phyloP scores from a whole-genome alignment of 768 basidiomycete genomes.

The Collybiopsis luxurians region DNA sequence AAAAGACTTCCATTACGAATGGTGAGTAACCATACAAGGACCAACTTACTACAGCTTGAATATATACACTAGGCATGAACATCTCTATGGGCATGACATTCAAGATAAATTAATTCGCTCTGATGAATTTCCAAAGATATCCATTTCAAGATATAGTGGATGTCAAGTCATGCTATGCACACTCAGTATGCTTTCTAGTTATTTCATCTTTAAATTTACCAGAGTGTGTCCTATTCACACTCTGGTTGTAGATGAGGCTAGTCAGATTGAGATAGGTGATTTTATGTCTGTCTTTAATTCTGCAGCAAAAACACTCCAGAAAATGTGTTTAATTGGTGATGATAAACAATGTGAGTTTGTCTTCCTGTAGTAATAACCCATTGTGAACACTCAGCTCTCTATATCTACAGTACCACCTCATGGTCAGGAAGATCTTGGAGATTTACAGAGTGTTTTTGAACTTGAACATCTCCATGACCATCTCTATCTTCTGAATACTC shows the following conservation, averaged over 20 bases:
- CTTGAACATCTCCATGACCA: constrained; percentile 51
- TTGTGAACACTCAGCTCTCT: no score
- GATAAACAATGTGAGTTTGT: constrained; percentile 55
- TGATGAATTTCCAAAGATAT: constrained; percentile 26
- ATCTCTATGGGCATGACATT: constrained; percentile 54
- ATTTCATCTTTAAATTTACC: constrained; percentile 28
- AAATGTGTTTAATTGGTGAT: constrained; percentile 65
- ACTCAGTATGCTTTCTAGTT: constrained; percentile 67
- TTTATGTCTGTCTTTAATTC: constrained; percentile 31
- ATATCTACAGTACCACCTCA: constrained; percentile 69
- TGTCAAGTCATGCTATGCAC: constrained; percentile 72
- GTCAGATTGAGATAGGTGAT: constrained; percentile 49
- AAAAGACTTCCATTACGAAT: constrained; percentile 57
- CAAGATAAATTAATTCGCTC: constrained; percentile 51
- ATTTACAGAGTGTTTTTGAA: constrained; percentile 77
- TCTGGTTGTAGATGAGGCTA: constrained; percentile 65
- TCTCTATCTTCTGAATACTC: constrained; percentile 62
- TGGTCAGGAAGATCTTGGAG: constrained; percentile 67
- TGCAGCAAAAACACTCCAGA: constrained; percentile 38
- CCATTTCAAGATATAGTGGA: constrained; percentile 25
- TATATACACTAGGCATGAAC: constrained; percentile 69
- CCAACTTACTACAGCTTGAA: no score
- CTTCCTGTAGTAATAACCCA: no score
- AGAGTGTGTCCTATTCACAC: constrained; percentile 39
- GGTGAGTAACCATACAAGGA: constrained; percentile 56